Evolutionary conservation across 495 filamentous ascomycete genomes (phyloP).

Genomic region (Penicillium soppii): DNA sequence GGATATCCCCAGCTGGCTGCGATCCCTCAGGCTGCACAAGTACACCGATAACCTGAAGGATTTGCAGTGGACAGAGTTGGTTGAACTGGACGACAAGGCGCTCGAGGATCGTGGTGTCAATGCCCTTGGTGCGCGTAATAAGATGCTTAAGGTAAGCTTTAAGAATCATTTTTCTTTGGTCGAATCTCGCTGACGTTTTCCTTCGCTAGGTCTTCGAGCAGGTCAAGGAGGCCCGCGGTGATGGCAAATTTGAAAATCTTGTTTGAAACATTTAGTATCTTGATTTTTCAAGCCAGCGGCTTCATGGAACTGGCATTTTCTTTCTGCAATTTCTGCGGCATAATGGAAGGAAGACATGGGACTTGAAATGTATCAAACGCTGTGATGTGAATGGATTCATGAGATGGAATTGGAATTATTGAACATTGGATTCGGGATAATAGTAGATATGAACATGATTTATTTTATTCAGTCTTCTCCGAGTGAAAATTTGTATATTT

Average conservation of each 20-base stretch:
- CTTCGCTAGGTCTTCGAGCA: conserved; percentile 80
- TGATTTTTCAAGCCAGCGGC: conserved; percentile 16
- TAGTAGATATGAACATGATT: conserved; percentile 32
- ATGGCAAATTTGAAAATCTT: conserved; percentile 59
- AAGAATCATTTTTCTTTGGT: not conserved
- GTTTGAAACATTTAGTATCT: conserved; percentile 18
- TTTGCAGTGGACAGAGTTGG: conserved; percentile 90
- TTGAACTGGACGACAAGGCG: conserved; percentile 90
- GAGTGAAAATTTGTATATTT: no score
- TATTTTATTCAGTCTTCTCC: conserved; percentile 5
- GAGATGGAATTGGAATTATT: conserved; percentile 22
- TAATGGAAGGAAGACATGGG: conserved; percentile 49
- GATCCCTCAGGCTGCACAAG: conserved; percentile 93
- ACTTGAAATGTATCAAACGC: conserved; percentile 35
- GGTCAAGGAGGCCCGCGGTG: conserved; percentile 75
- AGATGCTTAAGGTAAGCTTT: conserved; percentile 87
- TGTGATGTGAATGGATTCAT: conserved; percentile 29
- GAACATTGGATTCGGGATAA: conserved; percentile 30
- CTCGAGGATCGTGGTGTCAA: conserved; percentile 93
- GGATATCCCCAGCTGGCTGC: conserved; percentile 94
- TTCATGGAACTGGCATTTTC: conserved; percentile 22
- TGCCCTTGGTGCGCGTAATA: conserved; percentile 89
- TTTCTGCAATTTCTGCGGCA: conserved; percentile 49
- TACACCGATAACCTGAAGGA: conserved; percentile 98
- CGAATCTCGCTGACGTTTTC: conserved; percentile 11